Evolutionary conservation across 176 grass and related monocot genomes (phyloP), one percentile per base, ranked within the genome.

Genomic region (Eragrostis nindensis): DNA sequence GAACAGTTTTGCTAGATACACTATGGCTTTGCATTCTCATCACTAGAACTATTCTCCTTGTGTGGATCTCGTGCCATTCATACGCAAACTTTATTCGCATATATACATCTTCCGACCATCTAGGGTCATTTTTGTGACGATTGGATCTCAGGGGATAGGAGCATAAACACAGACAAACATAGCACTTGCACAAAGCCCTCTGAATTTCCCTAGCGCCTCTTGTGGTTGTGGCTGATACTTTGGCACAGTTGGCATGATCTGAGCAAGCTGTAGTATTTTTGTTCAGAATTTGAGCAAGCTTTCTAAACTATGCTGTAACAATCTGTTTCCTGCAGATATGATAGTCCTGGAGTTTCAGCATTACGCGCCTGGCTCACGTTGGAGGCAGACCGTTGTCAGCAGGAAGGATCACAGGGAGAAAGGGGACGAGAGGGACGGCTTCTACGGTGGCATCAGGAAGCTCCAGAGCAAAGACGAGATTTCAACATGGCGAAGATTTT

Each of bases 381-480:
- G 94, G 94, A 86, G 94, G 88, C 83, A 81, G 79, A 86, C 76
- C 15, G 78, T 69, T 3, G 66, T 97, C 67, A 90, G 76, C 70
- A 76, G 91, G 71, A 97, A 94, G 32, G 86, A 86, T 68, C 94
- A 92, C 69, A 29, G 72, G 64, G 91, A 97, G 84, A 91, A 84
- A 26, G 91, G 94, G n/a, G 81, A 90, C 40, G 91, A 90, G 66
- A 84, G 85, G 1, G 85, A 90, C 11, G 94, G 94, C 5, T 97
- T 97, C 86, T 97, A 94, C 62, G 91, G 94, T 1, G 94, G 91
- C 75, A 90, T 97, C 74, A 82, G 89, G 82, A 97, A 88, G 86
- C 82, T 94, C 6, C 82, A 86, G 21, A 86, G 75, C 38, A 83
- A 84, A 4, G 87, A 94, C 9, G 91, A 94, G 81, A 90, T 94